Evolutionary conservation across 257 asterid species (phyloP), one percentile per base, ranked within the genome.

Genomic region (Schizonepeta tenuifolia): DNA sequence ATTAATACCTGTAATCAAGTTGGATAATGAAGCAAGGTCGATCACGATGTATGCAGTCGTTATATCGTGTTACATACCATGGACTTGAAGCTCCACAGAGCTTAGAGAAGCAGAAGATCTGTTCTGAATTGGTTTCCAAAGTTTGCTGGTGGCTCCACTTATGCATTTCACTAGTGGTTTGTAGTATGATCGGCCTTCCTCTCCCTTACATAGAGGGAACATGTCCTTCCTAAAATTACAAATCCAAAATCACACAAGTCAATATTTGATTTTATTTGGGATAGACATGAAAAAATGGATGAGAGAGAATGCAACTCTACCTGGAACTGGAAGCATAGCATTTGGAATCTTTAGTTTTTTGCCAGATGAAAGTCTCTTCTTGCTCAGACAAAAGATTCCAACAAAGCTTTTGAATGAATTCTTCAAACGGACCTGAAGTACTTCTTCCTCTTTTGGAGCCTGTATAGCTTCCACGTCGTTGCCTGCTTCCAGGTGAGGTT

Each of bases 281-380:
- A 4, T 38, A 56, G 8, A 11, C 26, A 44, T 15, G 53, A 46
- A 33, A 51, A 65, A 53, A 55, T 28, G 20, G 63, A 46, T 24
- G 21, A 49, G 50, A 31, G 43, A 38, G 43, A 8, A 38, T 8
- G 12, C 43, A 38, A 38, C 3, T 38, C 43, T 47, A 47, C 54
- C 91, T 82, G 44, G 97, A 87, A 74, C 91, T 82, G 44, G 97
- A 87, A 74, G 60, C 35, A 10, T 88, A 82, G 81, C 96, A 91
- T 55, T 68, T 72, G 73, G 87, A 71, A 76, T 90, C 97, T 14
- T 86, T 10, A 0, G 96, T 84, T 84, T 93, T 91, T 82, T 89
- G 93, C 98, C 97, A 93, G 71, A 88, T 66, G 70, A 81, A 87
- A 61, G 98, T 91, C 57, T 89, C 97, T 51, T 91, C 98, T 79